Evolutionary conservation across 1,139 yeast genomes (phyloP).

Genomic region (Zygoascus sp.): DNA sequence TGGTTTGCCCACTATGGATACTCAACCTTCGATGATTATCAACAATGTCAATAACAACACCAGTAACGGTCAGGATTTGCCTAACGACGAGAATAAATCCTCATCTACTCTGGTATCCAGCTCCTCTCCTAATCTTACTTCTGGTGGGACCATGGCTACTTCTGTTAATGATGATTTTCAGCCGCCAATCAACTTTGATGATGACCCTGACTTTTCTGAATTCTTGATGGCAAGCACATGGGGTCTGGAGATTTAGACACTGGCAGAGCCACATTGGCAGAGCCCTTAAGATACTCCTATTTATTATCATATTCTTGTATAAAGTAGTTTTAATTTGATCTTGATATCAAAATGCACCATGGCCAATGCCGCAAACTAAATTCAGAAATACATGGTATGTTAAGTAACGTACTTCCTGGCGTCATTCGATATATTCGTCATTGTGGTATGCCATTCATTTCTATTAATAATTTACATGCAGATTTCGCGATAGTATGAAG

Average conservation of each 20-base stretch:
- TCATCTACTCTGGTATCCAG: neutral
- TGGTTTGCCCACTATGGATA: neutral
- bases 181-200: constrained; percentile 9
- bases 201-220: constrained; percentile 10
- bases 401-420: too few species aligned
- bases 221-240: constrained; percentile 1
- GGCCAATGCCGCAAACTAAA: too few species aligned
- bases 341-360: too few species aligned
- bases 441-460: neutral
- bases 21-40: neutral
- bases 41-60: neutral
- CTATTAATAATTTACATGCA: neutral
- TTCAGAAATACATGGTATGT: too few species aligned
- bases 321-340: too few species aligned
- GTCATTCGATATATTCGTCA: too few species aligned
- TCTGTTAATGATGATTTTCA: neutral
- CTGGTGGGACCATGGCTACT: neutral
- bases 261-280: too few species aligned
- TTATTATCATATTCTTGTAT: constrained; percentile 2
- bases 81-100: neutral
- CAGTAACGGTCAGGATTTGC: too few species aligned
- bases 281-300: neutral
- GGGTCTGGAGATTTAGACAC: constrained; percentile 2
- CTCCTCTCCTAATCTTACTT: neutral
- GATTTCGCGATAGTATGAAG: neutral